These are phyloP conservation scores for Cetraspora pellucida DNA, from an alignment of 192 early-diverging fungal species.

Conservation along the genomic window DNA sequence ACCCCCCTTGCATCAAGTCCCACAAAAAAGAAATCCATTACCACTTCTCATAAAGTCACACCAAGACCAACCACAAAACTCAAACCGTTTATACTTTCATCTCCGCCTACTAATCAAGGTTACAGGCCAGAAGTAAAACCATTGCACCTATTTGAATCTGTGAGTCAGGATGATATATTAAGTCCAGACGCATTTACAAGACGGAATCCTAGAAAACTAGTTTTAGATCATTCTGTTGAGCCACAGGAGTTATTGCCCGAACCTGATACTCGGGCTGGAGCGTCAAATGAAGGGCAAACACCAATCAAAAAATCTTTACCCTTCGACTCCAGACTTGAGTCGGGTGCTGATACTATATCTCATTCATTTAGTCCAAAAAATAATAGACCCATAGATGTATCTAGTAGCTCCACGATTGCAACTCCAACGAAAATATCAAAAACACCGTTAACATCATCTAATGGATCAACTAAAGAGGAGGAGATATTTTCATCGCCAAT, in stretches of 20 bases:
- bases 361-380: conserved; percentile 1
- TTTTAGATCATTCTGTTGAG: conserved; percentile 45
- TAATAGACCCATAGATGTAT: not conserved
- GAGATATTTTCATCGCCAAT: too few species aligned
- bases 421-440: not conserved
- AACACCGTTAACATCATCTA: not conserved
- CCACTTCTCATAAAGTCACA: conserved; percentile 71
- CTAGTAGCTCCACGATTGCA: not conserved
- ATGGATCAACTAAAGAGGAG: too few species aligned
- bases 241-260: not conserved
- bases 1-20: too few species aligned
- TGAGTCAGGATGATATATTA: conserved; percentile 51
- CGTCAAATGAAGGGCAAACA: not conserved
- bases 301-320: not conserved
- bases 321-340: not conserved
- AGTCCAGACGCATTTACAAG: conserved; percentile 70
- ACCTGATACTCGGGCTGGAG: not conserved
- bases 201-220: conserved; percentile 63
- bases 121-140: not conserved
- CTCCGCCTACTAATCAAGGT: conserved; percentile 20
- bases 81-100: conserved; percentile 57
- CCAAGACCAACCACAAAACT: conserved; percentile 73
- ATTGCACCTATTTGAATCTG: conserved; percentile 39
- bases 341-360: not conserved
- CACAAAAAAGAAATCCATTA: conserved; percentile 13